Evolutionary conservation across 2,329 filamentous ascomycete species (phyloP).

Genomic region (Xylariomycetidae sp.): DNA sequence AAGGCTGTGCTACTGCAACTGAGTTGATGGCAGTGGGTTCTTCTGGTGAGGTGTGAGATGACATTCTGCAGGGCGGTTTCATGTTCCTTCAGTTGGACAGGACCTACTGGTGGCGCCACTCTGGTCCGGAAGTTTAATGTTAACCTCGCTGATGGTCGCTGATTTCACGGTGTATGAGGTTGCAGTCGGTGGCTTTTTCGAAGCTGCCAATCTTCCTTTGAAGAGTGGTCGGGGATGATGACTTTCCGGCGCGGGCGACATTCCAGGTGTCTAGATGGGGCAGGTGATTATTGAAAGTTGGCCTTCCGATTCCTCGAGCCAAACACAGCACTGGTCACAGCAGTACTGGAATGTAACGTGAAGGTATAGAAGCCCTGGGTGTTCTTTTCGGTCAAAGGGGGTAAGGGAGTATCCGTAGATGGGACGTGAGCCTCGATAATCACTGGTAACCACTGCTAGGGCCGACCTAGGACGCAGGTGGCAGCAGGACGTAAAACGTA

Average conservation of each 20-base stretch:
- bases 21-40: slow-evolving; percentile 21
- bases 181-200: slow-evolving; percentile 10
- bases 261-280: no score
- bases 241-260: slow-evolving; percentile 3
- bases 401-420: no score
- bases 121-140: slow-evolving; percentile 12
- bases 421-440: no score
- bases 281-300: no score
- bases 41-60: slow-evolving; percentile 11
- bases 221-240: slow-evolving; percentile 12
- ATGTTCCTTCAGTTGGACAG: slow-evolving; percentile 2
- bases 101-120: slow-evolving; percentile 15
- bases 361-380: no score
- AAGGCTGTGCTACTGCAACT: slow-evolving; percentile 24
- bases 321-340: no score
- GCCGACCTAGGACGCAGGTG: no score
- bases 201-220: slow-evolving; percentile 18
- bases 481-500: no score
- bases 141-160: slow-evolving; percentile 17
- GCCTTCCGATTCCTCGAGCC: no score
- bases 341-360: no score
- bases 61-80: slow-evolving; percentile 1
- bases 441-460: no score
- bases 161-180: slow-evolving; percentile 22
- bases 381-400: no score